A percentile compares a stretch with the other conserved stretches of the same genome.
phyloP scores from a whole-genome alignment of 169 alveolate species.

The Plasmodium berghei region DNA sequence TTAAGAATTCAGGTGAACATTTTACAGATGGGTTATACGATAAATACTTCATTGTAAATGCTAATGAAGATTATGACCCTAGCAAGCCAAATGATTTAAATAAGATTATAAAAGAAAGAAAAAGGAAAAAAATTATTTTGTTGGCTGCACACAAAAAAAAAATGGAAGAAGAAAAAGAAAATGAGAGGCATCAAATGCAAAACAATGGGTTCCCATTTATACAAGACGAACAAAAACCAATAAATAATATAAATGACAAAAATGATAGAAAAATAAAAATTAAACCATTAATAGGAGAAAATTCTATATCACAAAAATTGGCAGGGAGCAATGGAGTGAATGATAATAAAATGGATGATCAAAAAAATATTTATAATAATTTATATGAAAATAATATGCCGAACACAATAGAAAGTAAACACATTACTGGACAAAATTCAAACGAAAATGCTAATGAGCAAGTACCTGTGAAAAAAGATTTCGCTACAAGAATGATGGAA shows the following conservation, averaged over 20 bases:
- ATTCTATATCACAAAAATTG: not conserved
- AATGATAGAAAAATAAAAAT: conserved; percentile 3
- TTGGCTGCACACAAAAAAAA: conserved; percentile 69
- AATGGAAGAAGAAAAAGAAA: conserved; percentile 47
- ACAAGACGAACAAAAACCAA: not conserved
- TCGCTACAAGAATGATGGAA: conserved; percentile 91
- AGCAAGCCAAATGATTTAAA: conserved; percentile 71
- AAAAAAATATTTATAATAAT: not conserved
- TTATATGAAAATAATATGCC: conserved; percentile 4
- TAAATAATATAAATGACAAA: not conserved
- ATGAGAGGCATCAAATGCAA: conserved; percentile 20
- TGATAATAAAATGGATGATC: conserved; percentile 10
- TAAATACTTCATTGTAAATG: conserved; percentile 68
- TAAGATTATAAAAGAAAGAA: conserved; percentile 77
- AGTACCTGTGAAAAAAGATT: conserved; percentile 81
- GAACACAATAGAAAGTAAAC: conserved; percentile 20
- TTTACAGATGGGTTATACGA: conserved; percentile 44
- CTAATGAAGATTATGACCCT: conserved; percentile 77
- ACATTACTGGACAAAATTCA: conserved; percentile 13
- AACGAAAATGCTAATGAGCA: conserved; percentile 24
- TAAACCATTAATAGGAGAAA: not conserved
- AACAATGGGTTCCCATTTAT: not conserved
- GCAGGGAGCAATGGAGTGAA: not conserved
- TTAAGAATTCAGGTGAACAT: not conserved
- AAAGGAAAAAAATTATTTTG: conserved; percentile 66